Evolutionary conservation across 1,139 yeast species (phyloP), one percentile per base, ranked within the genome.

Genomic region (Kodamaea anthophila): DNA sequence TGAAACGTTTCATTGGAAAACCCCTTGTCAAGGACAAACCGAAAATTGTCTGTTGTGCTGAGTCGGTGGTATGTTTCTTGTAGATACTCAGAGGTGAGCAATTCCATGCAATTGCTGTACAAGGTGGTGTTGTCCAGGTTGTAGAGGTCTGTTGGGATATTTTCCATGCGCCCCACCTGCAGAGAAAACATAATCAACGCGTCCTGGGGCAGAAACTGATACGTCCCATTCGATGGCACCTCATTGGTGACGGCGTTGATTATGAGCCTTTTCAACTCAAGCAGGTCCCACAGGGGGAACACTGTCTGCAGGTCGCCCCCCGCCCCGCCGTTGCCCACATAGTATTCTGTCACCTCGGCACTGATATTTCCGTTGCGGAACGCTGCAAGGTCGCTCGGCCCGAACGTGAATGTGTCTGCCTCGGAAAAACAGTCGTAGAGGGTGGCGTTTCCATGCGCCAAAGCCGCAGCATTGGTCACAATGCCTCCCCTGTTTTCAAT

Each of bases 21-120:
- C 13, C 55, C 56, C 27, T 47, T 37, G 41, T 69, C 77, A 13
- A 51, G 33, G 3, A 58, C 49, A 35, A 59, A 65, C 26, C 71
- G 47, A 58, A 76, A 74, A 25, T 49, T 54, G 3, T 54, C 33
- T 2, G 33, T 28, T 15, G 47, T 31, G 3, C 58, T 42, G 9
- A 46, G 42, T 24, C 39, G 40, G 31, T 47, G 37, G 31, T 47
- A 51, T 2, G 28, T 22, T 5, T 28, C 30, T n/a, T n/a, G n/a
- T n/a, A n/a, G n/a, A n/a, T n/a, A n/a, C n/a, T n/a, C n/a, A n/a
- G n/a, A n/a, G n/a, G n/a, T n/a, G 32, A 24, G 4, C 6, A 18
- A 9, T 5, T 12, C 13, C 16, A 21, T 9, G 15, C 46, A 40
- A 4, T 23, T 5, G 9, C 21, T 13, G 28, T 33, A 35, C 18